Base-by-base conservation (phyloP, 768 basidiomycete genomes). In the Leccinum olivaceopallidum region DNA sequence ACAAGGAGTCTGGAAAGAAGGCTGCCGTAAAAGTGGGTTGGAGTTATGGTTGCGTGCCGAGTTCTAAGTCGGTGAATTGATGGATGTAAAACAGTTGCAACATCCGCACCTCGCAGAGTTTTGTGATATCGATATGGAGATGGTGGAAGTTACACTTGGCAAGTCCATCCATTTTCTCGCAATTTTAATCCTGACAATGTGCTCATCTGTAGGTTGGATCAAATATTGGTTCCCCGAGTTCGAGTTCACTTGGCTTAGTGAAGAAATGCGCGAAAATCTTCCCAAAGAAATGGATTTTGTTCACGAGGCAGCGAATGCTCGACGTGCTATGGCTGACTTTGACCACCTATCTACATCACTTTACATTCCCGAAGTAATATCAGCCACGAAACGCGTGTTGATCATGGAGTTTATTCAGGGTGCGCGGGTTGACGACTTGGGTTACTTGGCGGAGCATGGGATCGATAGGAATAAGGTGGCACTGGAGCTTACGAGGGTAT, bases 321-420 rank as follows among this genome's bases (percentile, higher is more conserved):
- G 78, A n/a, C 81, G 86, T 30, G 86, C 90, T 10, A 73, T 68
- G 20, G 70, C 80, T 5, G 90, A 97, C 62, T 99, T 99, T 68
- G 74, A 79, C 34, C 71, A 84, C 60, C 70, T 91, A 56, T 79
- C 80, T 36, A 88, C 91, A 18, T 93, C 95, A 2, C 77, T 98
- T 53, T 96, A 98, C 75, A 88, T 99, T 47, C 97, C 90, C 1
- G 76, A 86, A 65, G 88, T 98, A 2, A 78, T 97, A 37, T 83
- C 81, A 59, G 90, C 94, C 5, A 86, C 87, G 28, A 92, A 90
- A 72, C 80, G 96, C 49, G 89, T 95, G 6, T 79, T 99, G 60
- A 83, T 95, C 55, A 98, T 98, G 96, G 96, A 99, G 70, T 98
- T 85, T 69, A 94, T 94, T 52, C 79, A 90, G 67, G 95, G 96